Base-by-base conservation (phyloP, 2,329 filamentous ascomycete genomes). In the Stemphylium lycopersici region DNA sequence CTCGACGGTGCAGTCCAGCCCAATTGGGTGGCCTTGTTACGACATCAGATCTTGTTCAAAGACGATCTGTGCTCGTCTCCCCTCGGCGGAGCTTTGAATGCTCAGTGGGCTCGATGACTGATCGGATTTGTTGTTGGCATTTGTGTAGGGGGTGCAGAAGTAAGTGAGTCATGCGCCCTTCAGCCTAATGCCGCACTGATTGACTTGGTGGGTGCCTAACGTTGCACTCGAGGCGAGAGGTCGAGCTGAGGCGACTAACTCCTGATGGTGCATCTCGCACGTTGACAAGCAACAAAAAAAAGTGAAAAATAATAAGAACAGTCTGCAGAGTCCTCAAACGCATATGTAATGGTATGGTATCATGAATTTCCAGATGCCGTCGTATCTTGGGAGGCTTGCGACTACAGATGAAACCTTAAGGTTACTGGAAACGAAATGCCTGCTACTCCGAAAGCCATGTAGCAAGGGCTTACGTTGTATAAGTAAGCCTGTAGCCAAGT, bases 171-270 rank as follows among this genome's bases (percentile, higher is more conserved):
- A 32, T 38, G 36, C 42, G 20, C 26, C 49, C 29, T 52, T 52
- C 49, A 52, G 50, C 50, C 50, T 37, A n/a, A 52, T 52, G 50
- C 50, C 50, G 16, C 33, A 6, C 4, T 36, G 24, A 22, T 36
- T 2, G 20, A 11, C 33, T 16, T 36, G 33, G 8, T 16, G n/a
- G n/a, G 7, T 36, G 6, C 13, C 6, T 15, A 15, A 7, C 16
- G 16, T 18, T 36, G 33, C 15, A 16, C 11, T 5, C 33, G 13
- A 2, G 15, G 13, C 3, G 15, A 15, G 4, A 15, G 33, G n/a
- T 7, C 33, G 2, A 6, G 4, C 2, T 3, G 13, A 36, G 2
- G 10, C 5, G 6, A 16, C 16, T 16, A 6, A 36, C n/a, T 36
- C 33, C 8, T 2, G n/a, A 36, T 10, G 16, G 15, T 5, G 13